Conservation (phyloP, 768 basidiomycete species). For the Russula dissimulans region DNA sequence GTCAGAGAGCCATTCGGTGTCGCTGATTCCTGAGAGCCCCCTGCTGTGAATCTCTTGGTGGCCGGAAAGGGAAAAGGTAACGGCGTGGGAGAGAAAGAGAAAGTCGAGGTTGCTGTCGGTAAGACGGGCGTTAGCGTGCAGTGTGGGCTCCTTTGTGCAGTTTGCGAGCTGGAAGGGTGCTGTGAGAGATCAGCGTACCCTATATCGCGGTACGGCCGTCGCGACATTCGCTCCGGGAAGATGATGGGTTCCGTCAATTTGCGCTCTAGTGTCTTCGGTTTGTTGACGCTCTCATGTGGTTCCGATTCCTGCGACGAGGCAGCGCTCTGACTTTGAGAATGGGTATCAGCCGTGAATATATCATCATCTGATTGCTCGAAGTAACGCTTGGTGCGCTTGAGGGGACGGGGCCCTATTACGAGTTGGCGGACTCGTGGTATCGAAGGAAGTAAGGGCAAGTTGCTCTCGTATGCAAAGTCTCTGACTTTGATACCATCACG, state of each 20-base stretch:
- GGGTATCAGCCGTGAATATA: conserved; percentile 15
- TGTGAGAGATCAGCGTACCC: conserved; percentile 13
- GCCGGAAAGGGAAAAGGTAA: conserved; percentile 4
- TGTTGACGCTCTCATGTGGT: not conserved
- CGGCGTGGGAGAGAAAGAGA: not conserved
- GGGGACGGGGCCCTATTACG: conserved; percentile 33
- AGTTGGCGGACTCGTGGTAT: conserved; percentile 41
- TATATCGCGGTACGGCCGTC: conserved; percentile 6
- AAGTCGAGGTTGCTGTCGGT: not conserved
- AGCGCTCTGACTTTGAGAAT: conserved; percentile 8
- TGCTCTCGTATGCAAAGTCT: conserved; percentile 65
- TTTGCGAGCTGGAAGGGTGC: conserved; percentile 5
- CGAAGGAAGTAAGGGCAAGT: conserved; percentile 49
- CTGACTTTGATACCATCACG: conserved; percentile 36
- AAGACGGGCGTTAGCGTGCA: not conserved
- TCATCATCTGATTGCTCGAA: conserved; percentile 25
- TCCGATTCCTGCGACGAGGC: not conserved
- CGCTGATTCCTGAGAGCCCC: conserved; percentile 36
- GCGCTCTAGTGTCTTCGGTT: conserved; percentile 11
- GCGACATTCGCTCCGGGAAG: conserved; percentile 1
- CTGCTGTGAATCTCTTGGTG: not conserved
- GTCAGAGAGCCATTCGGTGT: conserved; percentile 49
- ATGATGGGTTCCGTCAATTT: conserved; percentile 18
- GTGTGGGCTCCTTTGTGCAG: not conserved
- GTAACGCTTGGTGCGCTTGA: conserved; percentile 31